Evolutionary conservation across 139 green algal genomes (phyloP), one percentile per base, ranked within the genome.

Genomic region (Chlamydomonas sp.): DNA sequence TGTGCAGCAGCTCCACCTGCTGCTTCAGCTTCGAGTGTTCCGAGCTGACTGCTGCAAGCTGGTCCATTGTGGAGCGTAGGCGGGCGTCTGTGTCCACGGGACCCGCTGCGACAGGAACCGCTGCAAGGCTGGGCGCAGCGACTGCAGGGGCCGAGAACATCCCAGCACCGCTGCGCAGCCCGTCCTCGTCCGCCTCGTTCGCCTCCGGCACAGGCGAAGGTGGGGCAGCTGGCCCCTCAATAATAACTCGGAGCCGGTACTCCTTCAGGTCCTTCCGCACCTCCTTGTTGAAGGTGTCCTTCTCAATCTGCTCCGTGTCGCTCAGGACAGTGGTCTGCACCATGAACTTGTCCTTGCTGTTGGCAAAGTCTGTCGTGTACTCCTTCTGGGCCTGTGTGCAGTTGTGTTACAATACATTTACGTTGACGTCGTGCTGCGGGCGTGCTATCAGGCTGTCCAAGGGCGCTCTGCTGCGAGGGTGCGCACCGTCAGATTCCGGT

Each of bases 341-440:
- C 91, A 95, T 91, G 89, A 95, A 95, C 89, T 95, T 95, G 87
- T 95, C 93, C 57, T 93, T 93, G 91, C 93, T 94, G 78, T 93
- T 93, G 3, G 83, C 63, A 73, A 93, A 92, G 86, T 95, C 93
- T 17, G 90, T 14, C 6, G 93, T 87, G 63, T 92, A 90, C 78
- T 95, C 93, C 76, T 95, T 95, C 78, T 95, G 93, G 0, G 91
- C 93, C 90, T 95, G 90, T 61, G 59, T 74, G 14, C 18, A 61
- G 63, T 8, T 63, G 3, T 16, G 69, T 57, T 2, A 49, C 14
- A 7, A 31, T 1, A 5, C 10, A 16, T 10, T 15, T 4, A 15
- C 68, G 31, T 6, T 6, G 1, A 49, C 31, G 31, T 49, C 31
- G 31, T 49, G 31, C 31, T 49, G 31, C 31, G 31, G 31, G 31